Percentiles rank a stretch among this genome's conserved stretches.
These are phyloP conservation scores for Zasmidium citrigriseum DNA, from an alignment of 2,329 filamentous ascomycete genomes.

Conservation along the genomic window DNA sequence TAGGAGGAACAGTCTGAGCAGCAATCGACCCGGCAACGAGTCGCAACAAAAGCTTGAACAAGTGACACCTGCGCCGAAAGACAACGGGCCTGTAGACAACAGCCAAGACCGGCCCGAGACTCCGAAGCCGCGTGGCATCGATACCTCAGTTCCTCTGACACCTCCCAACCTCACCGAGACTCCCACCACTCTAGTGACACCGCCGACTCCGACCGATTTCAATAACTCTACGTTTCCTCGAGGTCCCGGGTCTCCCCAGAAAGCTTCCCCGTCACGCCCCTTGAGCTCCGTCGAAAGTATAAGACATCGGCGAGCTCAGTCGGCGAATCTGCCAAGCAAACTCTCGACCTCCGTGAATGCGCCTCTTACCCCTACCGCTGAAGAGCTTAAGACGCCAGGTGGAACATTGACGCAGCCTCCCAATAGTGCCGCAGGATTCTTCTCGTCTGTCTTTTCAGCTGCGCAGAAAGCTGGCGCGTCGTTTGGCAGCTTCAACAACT, in stretches of 20 bases:
- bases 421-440: conserved; percentile 66
- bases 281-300: conserved; percentile 34
- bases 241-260: conserved; percentile 41
- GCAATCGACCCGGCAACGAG: conserved; percentile 22
- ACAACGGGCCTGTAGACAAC: conserved; percentile 1
- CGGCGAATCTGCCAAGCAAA: conserved; percentile 68
- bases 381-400: conserved; percentile 64
- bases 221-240: conserved; percentile 22
- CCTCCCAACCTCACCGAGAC: conserved; percentile 44
- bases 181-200: conserved; percentile 63
- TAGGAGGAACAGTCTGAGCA: conserved; percentile 35
- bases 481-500: conserved; percentile 71
- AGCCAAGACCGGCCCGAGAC: conserved; percentile 26
- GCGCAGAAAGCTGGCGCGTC: conserved; percentile 87
- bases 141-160: conserved; percentile 38
- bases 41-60: conserved; percentile 36
- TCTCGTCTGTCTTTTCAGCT: conserved; percentile 88
- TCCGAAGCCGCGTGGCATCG: conserved; percentile 31
- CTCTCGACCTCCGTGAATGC: conserved; percentile 73
- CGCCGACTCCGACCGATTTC: conserved; percentile 60
- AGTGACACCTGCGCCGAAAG: not conserved
- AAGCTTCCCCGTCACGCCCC: conserved; percentile 36
- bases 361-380: conserved; percentile 74
- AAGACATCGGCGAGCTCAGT: conserved; percentile 34
- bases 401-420: conserved; percentile 50